phyloP scores from a whole-genome alignment of 139 green algal genomes.

The Closterium sp. region DNA sequence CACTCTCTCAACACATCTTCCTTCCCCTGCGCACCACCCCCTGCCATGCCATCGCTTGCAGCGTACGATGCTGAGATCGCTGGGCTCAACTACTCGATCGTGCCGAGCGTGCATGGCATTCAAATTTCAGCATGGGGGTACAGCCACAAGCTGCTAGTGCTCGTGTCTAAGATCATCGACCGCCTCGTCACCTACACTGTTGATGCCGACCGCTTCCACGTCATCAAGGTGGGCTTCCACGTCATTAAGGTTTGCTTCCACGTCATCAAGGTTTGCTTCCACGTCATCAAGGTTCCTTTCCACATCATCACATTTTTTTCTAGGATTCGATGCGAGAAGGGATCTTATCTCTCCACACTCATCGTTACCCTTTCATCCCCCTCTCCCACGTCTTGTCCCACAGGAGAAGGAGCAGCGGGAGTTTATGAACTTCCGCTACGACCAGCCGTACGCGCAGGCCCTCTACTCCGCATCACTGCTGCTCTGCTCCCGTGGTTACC shows the following conservation, averaged over 20 bases:
- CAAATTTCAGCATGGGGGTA: conserved; percentile 68
- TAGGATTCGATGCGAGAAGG: conserved; percentile 1
- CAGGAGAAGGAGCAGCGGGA: conserved; percentile 56
- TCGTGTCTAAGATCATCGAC: conserved; percentile 70
- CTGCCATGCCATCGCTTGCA: conserved; percentile 17
- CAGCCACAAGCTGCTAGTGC: conserved; percentile 74
- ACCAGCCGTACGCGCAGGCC: conserved; percentile 81
- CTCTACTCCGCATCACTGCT: conserved; percentile 68
- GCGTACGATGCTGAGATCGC: conserved; percentile 84
- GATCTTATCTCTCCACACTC: neutral
- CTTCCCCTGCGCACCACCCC: neutral
- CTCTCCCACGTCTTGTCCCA: neutral
- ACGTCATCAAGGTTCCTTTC: conserved; percentile 40
- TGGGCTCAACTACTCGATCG: conserved; percentile 64
- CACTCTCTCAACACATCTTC: too few relatives aligned
- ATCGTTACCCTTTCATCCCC: too few relatives aligned
- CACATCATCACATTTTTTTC: conserved; percentile 21
- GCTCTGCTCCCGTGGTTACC: conserved; percentile 62
- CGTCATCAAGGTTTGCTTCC: conserved; percentile 67
- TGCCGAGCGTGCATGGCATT: conserved; percentile 46
- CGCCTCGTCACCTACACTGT: conserved; percentile 61
- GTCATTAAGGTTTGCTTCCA: conserved; percentile 58
- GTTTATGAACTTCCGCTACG: conserved; percentile 63
- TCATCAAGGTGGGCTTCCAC: conserved; percentile 40
- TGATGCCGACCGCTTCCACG: conserved; percentile 67